A percentile compares a stretch with the other conserved stretches of the same genome.
These are phyloP conservation scores for Fonsecaea multimorphosa DNA, from an alignment of 2,329 filamentous ascomycete genomes.

Conservation along the genomic window DNA sequence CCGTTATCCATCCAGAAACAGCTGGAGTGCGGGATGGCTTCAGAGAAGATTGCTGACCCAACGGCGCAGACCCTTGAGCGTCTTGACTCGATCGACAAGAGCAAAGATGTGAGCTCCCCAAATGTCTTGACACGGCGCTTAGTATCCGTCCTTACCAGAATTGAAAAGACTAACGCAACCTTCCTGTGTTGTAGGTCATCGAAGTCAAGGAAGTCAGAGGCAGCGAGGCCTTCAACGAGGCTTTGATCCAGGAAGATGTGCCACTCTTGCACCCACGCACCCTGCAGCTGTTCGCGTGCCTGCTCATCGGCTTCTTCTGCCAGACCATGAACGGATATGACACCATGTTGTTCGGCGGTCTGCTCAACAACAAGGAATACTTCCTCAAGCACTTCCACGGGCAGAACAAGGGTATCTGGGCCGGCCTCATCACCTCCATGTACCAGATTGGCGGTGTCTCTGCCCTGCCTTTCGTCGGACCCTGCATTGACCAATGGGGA, in stretches of 20 bases:
- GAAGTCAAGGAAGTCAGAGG: constrained; percentile 55
- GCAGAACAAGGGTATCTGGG: constrained; percentile 51
- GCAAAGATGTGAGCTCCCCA: constrained; percentile 31
- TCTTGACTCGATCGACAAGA: constrained; percentile 25
- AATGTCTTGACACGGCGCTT: neutral
- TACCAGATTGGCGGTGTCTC: constrained; percentile 56
- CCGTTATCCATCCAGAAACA: constrained; percentile 1
- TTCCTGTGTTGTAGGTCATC: constrained; percentile 22
- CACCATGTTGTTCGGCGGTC: constrained; percentile 61
- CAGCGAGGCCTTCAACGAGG: constrained; percentile 62
- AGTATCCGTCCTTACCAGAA: too few relatives aligned
- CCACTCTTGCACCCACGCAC: constrained; percentile 21
- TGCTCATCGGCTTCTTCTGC: constrained; percentile 49
- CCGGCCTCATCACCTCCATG: constrained; percentile 54
- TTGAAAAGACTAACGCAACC: neutral
- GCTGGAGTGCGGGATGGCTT: constrained; percentile 23
- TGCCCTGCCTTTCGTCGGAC: constrained; percentile 56
- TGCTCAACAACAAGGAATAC: constrained; percentile 54
- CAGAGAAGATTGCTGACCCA: constrained; percentile 27
- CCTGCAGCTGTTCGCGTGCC: constrained; percentile 33
- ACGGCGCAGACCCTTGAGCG: constrained; percentile 26
- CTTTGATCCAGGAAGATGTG: constrained; percentile 59
- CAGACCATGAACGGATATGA: constrained; percentile 66
- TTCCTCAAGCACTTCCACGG: constrained; percentile 54
- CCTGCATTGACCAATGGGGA: constrained; percentile 56